These are phyloP conservation scores for Xylariaceae sp. DNA, from an alignment of 2,329 filamentous ascomycete genomes.

Conservation along the genomic window DNA sequence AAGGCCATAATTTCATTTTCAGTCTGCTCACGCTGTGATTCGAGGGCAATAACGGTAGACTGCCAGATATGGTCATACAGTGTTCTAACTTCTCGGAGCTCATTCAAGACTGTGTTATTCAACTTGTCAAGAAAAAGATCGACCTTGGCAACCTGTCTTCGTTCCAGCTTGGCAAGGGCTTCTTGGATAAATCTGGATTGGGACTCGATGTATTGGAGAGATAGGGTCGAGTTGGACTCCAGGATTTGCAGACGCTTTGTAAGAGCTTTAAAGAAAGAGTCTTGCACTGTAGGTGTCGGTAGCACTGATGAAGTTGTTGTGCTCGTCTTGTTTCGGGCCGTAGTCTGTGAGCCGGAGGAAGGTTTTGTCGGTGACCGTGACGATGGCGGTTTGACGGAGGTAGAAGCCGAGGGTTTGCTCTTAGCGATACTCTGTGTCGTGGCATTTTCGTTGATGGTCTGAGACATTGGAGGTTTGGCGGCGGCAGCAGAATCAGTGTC, in stretches of 20 bases:
- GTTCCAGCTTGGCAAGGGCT: slow-evolving; percentile 80
- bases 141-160: slow-evolving; percentile 79
- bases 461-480: slow-evolving; percentile 19
- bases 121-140: slow-evolving; percentile 75
- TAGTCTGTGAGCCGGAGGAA: slow-evolving; percentile 26
- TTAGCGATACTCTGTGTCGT: slow-evolving; percentile 20
- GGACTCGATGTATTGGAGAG: slow-evolving; percentile 92
- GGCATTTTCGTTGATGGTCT: slow-evolving; percentile 19
- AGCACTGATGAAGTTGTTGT: slow-evolving; percentile 42
- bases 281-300: slow-evolving; percentile 79
- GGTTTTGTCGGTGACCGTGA: slow-evolving; percentile 21
- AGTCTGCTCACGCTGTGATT: slow-evolving; percentile 80
- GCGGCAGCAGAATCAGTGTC: slow-evolving; percentile 11
- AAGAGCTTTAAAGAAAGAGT: slow-evolving; percentile 96
- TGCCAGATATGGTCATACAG: slow-evolving; percentile 98
- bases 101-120: slow-evolving; percentile 81
- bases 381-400: slow-evolving; percentile 31
- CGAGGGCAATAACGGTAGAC: slow-evolving; percentile 85
- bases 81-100: slow-evolving; percentile 70
- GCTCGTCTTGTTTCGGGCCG: slow-evolving; percentile 37
- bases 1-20: slow-evolving; percentile 80
- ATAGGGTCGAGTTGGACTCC: slow-evolving; percentile 88
- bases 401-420: slow-evolving; percentile 26
- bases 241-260: slow-evolving; percentile 88
- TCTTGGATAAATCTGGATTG: slow-evolving; percentile 88